Percentiles rank a stretch among this genome's conserved stretches.
Evolutionary conservation across 1,284 basidiomycete genomes (phyloP).

Genomic region (Polyporus tsugae): DNA sequence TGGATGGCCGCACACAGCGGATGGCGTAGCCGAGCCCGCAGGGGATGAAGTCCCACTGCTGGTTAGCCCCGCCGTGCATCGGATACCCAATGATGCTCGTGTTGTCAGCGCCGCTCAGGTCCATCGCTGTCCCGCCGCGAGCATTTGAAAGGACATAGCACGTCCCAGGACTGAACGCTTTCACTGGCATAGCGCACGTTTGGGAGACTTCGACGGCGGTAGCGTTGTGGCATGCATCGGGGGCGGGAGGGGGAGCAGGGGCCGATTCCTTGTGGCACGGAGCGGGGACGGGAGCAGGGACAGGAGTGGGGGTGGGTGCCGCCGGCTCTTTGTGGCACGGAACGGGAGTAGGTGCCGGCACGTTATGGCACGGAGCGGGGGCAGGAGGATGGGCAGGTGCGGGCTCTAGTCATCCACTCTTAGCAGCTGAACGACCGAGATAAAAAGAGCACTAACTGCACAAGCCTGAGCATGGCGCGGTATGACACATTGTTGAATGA

Average conservation of each 20-base stretch:
- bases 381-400: not conserved
- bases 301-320: not conserved
- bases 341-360: too few species aligned
- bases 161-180: constrained; percentile 30
- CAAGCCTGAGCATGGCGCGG: not conserved
- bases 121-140: constrained; percentile 57
- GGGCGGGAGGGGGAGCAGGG: not conserved
- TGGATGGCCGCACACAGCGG: constrained; percentile 44
- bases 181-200: not conserved
- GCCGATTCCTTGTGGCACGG: not conserved
- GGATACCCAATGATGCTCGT: constrained; percentile 57
- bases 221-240: constrained; percentile 2
- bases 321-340: not conserved
- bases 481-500: not conserved
- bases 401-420: not conserved
- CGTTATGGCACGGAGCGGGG: not conserved
- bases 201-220: constrained; percentile 21
- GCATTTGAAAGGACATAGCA: constrained; percentile 57
- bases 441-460: not conserved
- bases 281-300: not conserved
- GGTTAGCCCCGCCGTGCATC: constrained; percentile 54
- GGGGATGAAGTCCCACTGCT: constrained; percentile 61
- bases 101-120: constrained; percentile 60
- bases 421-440: not conserved
- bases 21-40: constrained; percentile 51